Conservation (phyloP, 23 red algal genomes). For the Gracilaria gracilis region DNA sequence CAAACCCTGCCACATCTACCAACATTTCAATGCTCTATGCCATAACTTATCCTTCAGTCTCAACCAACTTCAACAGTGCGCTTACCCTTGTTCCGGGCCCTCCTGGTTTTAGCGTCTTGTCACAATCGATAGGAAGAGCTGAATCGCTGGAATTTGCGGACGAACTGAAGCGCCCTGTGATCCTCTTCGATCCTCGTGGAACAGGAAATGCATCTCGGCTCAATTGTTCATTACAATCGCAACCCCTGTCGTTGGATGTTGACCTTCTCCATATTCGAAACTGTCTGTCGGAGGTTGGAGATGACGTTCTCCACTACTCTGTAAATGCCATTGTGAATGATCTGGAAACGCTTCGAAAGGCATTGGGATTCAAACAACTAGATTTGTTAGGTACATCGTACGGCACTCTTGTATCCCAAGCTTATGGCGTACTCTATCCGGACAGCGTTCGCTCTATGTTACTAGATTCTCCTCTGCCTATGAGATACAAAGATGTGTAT, state of each 20-base stretch:
- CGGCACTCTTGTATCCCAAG: slow-evolving; percentile 6
- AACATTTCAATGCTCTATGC: slow-evolving; percentile 18
- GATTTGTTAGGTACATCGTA: slow-evolving; percentile 1
- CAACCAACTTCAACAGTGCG: neutral
- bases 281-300: neutral
- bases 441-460: neutral
- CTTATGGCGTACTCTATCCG: neutral
- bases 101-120: neutral
- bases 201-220: slow-evolving; percentile 8
- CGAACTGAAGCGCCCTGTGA: neutral
- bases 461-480: neutral
- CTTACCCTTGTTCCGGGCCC: neutral
- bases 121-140: neutral
- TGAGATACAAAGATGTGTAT: slow-evolving; percentile 1
- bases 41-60: neutral
- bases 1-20: neutral
- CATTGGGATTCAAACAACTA: neutral
- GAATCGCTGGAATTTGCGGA: neutral
- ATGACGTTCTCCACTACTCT: slow-evolving; percentile 8
- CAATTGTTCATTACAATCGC: neutral
- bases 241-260: neutral
- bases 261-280: neutral
- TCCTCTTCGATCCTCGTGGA: slow-evolving; percentile 24
- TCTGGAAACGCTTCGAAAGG: slow-evolving; percentile 16
- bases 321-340: neutral